Base-by-base conservation (phyloP, 805 yeast species). In the Sungouiella thailandica region DNA sequence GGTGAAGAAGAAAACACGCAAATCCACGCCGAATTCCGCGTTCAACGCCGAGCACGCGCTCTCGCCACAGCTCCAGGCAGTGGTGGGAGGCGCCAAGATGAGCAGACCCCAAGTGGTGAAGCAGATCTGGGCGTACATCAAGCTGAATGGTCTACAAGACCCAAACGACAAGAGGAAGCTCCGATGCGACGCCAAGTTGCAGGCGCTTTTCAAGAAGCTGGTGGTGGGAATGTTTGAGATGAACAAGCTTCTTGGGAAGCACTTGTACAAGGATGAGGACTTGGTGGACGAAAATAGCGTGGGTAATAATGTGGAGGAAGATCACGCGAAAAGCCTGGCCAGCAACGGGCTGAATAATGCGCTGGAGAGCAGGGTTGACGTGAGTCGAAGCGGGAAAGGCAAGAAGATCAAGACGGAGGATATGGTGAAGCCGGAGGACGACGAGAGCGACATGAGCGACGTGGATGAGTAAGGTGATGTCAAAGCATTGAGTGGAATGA, bases 101-200 rank as follows among this genome's bases (percentile, higher is more conserved):
- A 69, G 89, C 3, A 60, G 95, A 44, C 78, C 90, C 0, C 80
- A 80, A 50, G 78, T 82, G 12, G 88, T 83, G 7, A 81, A 81
- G 41, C 57, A 57, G 29, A 53, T 83, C 4, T 84, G 94, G 94
- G 71, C 65, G 10, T 76, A 86, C 54, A 82, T 86, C 36, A 80
- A 78, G 46, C 72, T 54, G 8, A 52, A 81, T 39, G 55, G 72
- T 18, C 56, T 85, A 19, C 94, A 84, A 52, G 76, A 82, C 41
- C 83, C 88, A 1, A 47, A 62, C 1, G 84, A 85, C 55, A 69
- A 71, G 41, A 64, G 90, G 34, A 77, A 76, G 36, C 78, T 85
- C 5, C 12, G 74, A 3, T 80, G 86, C 49, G 87, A 81, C 46
- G 82, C 68, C 1, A 67, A 58, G 36, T 54, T 83, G 60, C 58